These are phyloP conservation scores for Morella rubra DNA, from an alignment of 306 rosid genomes.

Conservation along the genomic window DNA sequence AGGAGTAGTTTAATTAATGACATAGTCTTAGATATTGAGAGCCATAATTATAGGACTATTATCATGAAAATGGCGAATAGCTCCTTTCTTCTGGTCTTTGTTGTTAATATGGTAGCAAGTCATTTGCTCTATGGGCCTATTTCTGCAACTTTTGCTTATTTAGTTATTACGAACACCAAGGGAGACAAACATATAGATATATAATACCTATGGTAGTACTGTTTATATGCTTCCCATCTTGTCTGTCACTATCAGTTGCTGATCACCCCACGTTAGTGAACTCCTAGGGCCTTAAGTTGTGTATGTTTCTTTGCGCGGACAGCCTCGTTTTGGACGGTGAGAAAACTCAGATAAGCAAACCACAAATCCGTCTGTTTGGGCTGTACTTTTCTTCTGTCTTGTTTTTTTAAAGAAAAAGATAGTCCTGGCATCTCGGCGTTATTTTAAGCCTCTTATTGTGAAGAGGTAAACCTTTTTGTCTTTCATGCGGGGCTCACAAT, in stretches of 20 bases:
- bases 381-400: background rate
- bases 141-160: too few relatives aligned
- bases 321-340: background rate
- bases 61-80: too few relatives aligned
- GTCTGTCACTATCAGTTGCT: background rate
- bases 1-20: background rate
- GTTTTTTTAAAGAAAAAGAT: background rate
- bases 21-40: background rate
- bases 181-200: too few relatives aligned
- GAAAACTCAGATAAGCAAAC: background rate
- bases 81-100: too few relatives aligned
- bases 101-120: too few relatives aligned
- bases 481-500: background rate
- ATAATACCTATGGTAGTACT: too few relatives aligned
- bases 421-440: background rate
- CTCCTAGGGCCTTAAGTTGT: background rate
- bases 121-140: too few relatives aligned
- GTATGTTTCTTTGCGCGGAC: background rate
- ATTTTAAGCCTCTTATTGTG: constrained; percentile 1
- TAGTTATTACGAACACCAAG: too few relatives aligned
- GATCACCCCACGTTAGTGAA: background rate
- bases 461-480: background rate
- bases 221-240: background rate
- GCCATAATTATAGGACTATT: background rate
- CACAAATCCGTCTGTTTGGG: background rate